phyloP scores from a whole-genome alignment of 2,329 filamentous ascomycete species.

The Colletotrichum sp. region DNA sequence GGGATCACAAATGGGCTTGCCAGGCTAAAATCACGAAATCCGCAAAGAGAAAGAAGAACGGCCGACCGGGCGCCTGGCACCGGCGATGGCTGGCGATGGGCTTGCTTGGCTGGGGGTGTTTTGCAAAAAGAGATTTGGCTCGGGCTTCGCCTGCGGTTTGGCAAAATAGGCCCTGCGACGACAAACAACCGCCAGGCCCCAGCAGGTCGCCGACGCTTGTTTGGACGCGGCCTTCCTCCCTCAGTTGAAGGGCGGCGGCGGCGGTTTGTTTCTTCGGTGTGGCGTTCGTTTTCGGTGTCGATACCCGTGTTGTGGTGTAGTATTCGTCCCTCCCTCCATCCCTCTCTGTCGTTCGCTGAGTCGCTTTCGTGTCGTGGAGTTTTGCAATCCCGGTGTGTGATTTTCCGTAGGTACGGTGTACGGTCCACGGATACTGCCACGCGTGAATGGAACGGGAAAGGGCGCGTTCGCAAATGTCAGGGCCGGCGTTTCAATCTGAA shows the following conservation, averaged over 20 bases:
- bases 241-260: not conserved
- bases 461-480: not conserved
- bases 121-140: not conserved
- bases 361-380: not conserved
- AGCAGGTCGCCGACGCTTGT: not conserved
- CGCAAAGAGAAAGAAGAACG: not conserved
- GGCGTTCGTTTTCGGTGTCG: conserved; percentile 1
- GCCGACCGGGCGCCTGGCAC: not conserved
- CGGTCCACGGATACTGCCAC: not conserved
- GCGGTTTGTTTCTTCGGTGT: not conserved
- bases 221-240: not conserved
- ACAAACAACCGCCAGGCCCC: not conserved
- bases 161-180: conserved; percentile 1
- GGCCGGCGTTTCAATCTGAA: conserved; percentile 13
- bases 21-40: not conserved
- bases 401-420: not conserved
- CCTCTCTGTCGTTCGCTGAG: not conserved
- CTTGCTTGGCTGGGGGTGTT: not conserved
- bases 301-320: not conserved
- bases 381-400: not conserved
- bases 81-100: not conserved
- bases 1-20: not conserved
- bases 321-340: not conserved
- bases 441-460: not conserved
- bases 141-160: not conserved